Evolutionary conservation across 2,329 filamentous ascomycete genomes (phyloP).

Genomic region (Rhynchosporium secalis): DNA sequence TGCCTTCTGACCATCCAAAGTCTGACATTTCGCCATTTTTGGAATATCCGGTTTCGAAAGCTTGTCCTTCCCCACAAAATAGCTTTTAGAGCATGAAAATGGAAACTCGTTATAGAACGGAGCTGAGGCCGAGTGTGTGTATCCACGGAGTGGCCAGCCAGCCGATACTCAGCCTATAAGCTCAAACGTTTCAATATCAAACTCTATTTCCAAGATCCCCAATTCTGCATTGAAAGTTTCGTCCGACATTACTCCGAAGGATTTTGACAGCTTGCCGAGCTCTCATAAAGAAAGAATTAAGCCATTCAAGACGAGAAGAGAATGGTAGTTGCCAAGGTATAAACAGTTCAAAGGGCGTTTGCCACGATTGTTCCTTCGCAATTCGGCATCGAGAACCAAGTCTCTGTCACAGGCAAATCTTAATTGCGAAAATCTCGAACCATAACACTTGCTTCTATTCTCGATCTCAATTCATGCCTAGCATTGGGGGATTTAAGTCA

Average conservation of each 20-base stretch:
- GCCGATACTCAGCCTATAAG: background rate
- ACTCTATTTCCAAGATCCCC: background rate
- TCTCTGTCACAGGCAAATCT: background rate
- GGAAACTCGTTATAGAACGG: background rate
- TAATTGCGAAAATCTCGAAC: background rate
- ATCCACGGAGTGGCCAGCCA: background rate
- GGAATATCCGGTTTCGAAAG: background rate
- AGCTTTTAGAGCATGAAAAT: background rate
- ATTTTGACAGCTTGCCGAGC: background rate
- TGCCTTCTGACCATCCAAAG: no score
- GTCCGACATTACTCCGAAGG: background rate
- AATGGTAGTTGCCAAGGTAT: background rate
- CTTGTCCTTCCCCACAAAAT: background rate
- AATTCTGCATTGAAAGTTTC: background rate
- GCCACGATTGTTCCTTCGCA: background rate
- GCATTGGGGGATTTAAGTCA: no score
- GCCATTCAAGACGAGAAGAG: background rate
- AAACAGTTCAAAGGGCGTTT: background rate
- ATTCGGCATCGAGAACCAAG: background rate
- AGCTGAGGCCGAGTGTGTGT: background rate
- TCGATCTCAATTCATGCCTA: background rate
- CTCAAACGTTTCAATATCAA: slow-evolving; percentile 17
- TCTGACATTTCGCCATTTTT: no score
- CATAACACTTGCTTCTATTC: background rate
- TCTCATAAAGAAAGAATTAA: background rate